Evolutionary conservation across 495 filamentous ascomycete genomes (phyloP).

Genomic region (Podospora appendiculata): DNA sequence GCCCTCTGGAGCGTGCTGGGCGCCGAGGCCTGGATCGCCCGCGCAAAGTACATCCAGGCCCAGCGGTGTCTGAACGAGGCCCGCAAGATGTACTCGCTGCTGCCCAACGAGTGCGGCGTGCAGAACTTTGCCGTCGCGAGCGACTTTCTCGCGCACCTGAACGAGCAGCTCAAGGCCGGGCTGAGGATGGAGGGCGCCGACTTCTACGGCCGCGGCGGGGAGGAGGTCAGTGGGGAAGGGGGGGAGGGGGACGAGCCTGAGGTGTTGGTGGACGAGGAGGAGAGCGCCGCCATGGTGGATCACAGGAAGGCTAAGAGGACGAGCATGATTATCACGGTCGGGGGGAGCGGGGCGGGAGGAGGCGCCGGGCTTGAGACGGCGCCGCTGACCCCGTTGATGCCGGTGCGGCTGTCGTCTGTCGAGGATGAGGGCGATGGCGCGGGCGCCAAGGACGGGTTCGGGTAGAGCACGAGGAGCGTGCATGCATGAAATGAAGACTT

Average conservation of each 20-base stretch:
- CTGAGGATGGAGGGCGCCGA: conserved; percentile 16
- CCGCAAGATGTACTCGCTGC: conserved; percentile 55
- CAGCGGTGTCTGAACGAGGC: conserved; percentile 66
- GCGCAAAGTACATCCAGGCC: conserved; percentile 61
- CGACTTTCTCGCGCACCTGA: conserved; percentile 58
- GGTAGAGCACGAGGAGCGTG: conserved; percentile 3
- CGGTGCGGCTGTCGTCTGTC: conserved; percentile 2
- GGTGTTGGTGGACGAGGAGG: conserved; percentile 21
- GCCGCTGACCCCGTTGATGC: conserved; percentile 26
- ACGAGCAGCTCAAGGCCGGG: conserved; percentile 50
- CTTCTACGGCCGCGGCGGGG: conserved; percentile 25
- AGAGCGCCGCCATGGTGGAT: neutral
- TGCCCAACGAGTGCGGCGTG: conserved; percentile 48
- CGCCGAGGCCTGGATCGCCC: conserved; percentile 71
- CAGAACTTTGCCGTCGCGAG: conserved; percentile 46
- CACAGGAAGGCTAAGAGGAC: conserved; percentile 22
- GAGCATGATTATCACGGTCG: conserved; percentile 31
- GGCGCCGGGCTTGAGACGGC: conserved; percentile 34
- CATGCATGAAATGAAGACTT: no score
- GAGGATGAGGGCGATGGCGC: conserved; percentile 2
- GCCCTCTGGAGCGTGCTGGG: conserved; percentile 84
- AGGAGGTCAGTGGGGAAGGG: neutral
- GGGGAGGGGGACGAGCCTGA: conserved; percentile 48
- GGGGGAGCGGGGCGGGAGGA: conserved; percentile 16
- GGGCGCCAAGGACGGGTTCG: conserved; percentile 16